Percentiles rank a stretch among this genome's conserved stretches.
Evolutionary conservation across 768 basidiomycete species (phyloP).

Genomic region (Tremella mesenterica): DNA sequence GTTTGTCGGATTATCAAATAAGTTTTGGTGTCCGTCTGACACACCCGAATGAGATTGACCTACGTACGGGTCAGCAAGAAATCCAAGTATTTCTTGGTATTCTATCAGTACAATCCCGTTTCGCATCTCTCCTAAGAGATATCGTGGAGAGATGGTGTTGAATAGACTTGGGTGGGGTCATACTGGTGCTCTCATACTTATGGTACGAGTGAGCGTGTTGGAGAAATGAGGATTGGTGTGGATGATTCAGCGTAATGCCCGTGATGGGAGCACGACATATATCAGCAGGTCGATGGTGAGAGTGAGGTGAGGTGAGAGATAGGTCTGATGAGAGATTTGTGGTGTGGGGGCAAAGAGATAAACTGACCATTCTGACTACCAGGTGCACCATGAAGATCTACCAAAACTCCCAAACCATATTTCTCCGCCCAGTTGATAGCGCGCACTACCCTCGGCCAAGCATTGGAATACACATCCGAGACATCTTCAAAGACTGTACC

Average conservation of each 20-base stretch:
- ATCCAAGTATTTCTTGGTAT: too few relatives aligned
- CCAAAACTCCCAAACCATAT: conserved; percentile 32
- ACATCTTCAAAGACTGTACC: conserved; percentile 35
- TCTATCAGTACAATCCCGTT: too few relatives aligned
- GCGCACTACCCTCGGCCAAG: conserved; percentile 37
- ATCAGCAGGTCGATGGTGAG: neutral
- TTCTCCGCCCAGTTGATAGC: conserved; percentile 41
- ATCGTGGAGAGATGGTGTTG: too few relatives aligned
- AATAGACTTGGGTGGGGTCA: too few relatives aligned
- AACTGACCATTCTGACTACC: conserved; percentile 34
- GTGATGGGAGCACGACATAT: neutral
- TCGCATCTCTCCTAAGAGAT: too few relatives aligned
- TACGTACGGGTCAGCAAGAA: conserved; percentile 9
- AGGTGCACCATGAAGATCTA: conserved; percentile 41
- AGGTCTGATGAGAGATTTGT: neutral
- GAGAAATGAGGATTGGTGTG: too few relatives aligned
- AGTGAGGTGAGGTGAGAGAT: neutral
- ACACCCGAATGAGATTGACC: conserved; percentile 34
- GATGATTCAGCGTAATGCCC: neutral
- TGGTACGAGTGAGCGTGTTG: too few relatives aligned
- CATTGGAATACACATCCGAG: conserved; percentile 30
- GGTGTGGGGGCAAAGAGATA: neutral
- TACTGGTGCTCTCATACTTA: too few relatives aligned
- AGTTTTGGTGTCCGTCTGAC: conserved; percentile 35
- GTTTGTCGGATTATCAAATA: conserved; percentile 46